Base-by-base conservation (phyloP, 176 grass and related monocot species). In the Neostapfia colusana region DNA sequence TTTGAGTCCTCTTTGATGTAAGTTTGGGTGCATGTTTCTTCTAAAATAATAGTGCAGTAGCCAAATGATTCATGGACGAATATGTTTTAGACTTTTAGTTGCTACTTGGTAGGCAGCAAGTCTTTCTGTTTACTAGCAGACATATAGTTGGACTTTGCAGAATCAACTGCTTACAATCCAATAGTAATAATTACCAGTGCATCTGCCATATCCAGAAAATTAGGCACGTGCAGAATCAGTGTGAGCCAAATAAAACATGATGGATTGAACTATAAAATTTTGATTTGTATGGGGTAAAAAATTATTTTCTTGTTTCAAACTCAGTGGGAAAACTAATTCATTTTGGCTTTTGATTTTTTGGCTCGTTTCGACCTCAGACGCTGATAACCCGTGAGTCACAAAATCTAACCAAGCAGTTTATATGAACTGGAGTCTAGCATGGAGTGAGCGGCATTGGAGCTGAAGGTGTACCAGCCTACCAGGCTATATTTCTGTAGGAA, bases 381-480 rank as follows among this genome's bases (percentile, higher is more conserved):
- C 25, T 83, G 75, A 79, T 53, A 88, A 88, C 66, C 75, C 18
- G 15, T 72, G 67, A 79, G 80, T 15, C 57, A 78, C 75, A 78
- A 78, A 83, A 69, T 45, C 26, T 83, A 88, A 69, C 14, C 75
- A 73, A 79, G 80, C 81, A 83, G 53, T 74, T 57, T 79, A 10
- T 83, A 45, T 74, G 80, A 74, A 69, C 70, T 41, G 75, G 80
- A 83, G 62, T 79, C 62, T 79, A 83, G 62, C 15, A 63, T 74
- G 80, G 62, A 83, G 75, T 83, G 77, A 88, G 80, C 80, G 64
- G 66, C 65, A 43, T 28, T 78, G 72, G 49, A 79, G 74, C 42
- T 79, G 75, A 83, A 88, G 69, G 51, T 79, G 63, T 79, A 88
- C 45, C 62, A 82, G 69, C 3, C 31, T 31, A n/a, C n/a, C n/a